These are phyloP conservation scores for Emmonsiellopsis sp. DNA, from an alignment of 2,329 filamentous ascomycete genomes.

Conservation along the genomic window DNA sequence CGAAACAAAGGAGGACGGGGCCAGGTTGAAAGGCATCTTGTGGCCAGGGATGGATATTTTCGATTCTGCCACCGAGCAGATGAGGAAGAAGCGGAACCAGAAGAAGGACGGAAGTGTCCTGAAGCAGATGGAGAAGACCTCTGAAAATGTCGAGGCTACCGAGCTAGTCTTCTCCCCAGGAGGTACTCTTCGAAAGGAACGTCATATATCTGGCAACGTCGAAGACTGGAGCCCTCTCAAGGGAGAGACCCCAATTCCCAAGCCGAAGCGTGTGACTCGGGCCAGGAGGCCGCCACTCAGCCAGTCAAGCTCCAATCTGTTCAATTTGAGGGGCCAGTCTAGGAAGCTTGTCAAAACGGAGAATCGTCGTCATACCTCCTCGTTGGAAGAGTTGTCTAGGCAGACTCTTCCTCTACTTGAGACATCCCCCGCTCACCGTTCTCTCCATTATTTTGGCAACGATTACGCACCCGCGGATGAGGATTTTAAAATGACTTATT, in stretches of 20 bases:
- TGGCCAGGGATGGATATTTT: conserved; percentile 46
- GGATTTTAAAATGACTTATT: conserved; percentile 25
- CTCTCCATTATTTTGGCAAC: conserved; percentile 11
- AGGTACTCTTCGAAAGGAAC: conserved; percentile 33
- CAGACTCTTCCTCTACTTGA: conserved; percentile 15
- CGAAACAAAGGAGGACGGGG: conserved; percentile 20
- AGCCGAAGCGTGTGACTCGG: conserved; percentile 20
- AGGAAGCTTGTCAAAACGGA: conserved; percentile 17
- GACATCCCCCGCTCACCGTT: conserved; percentile 13
- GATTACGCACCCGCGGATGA: conserved; percentile 19
- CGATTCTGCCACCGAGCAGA: conserved; percentile 40
- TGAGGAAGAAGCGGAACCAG: conserved; percentile 41
- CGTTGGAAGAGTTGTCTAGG: conserved; percentile 8
- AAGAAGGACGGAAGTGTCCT: conserved; percentile 40
- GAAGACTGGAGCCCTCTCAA: conserved; percentile 38
- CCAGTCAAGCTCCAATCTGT: conserved; percentile 24
- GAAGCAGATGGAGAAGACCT: conserved; percentile 38
- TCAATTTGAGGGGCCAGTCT: conserved; percentile 16
- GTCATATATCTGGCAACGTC: conserved; percentile 39
- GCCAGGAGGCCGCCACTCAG: conserved; percentile 19
- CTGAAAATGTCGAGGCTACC: conserved; percentile 34
- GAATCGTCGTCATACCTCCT: conserved; percentile 6
- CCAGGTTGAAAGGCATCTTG: conserved; percentile 37
- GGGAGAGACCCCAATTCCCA: conserved; percentile 35
- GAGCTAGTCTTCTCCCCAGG: conserved; percentile 39